phyloP scores from a whole-genome alignment of 352 stramenopile species.

The Phytophthora cactorum region DNA sequence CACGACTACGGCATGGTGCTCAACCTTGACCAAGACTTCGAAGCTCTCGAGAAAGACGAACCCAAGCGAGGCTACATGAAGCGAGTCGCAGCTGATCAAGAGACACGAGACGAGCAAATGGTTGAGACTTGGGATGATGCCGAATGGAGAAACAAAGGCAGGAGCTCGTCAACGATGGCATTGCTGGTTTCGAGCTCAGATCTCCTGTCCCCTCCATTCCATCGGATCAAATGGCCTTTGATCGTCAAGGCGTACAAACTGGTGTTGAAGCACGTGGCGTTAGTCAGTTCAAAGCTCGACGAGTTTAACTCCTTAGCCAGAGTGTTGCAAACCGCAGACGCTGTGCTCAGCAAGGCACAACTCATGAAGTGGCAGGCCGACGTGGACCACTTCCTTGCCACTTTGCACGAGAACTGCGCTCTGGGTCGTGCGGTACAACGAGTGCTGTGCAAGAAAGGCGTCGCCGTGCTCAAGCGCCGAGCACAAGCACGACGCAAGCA shows the following conservation, averaged over 20 bases:
- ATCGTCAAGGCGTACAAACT: constrained; percentile 61
- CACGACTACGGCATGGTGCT: constrained; percentile 72
- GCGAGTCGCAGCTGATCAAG: constrained; percentile 34
- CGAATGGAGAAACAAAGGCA: constrained; percentile 54
- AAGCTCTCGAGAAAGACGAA: constrained; percentile 28
- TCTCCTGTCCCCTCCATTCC: constrained; percentile 58
- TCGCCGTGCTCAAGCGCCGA: constrained; percentile 44
- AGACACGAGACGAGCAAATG: constrained; percentile 24
- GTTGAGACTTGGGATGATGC: constrained; percentile 39
- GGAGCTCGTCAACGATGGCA: constrained; percentile 23
- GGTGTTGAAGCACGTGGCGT: constrained; percentile 41
- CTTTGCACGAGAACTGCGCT: constrained; percentile 34
- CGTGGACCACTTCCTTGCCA: constrained; percentile 41
- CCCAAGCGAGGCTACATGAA: constrained; percentile 50
- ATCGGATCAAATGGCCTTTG: constrained; percentile 54
- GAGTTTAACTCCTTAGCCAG: constrained; percentile 63
- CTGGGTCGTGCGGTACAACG: constrained; percentile 41
- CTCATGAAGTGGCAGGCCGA: constrained; percentile 59
- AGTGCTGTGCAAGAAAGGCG: constrained; percentile 60
- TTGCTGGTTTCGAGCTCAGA: constrained; percentile 55
- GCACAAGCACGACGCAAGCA: constrained; percentile 50
- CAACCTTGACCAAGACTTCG: constrained; percentile 59
- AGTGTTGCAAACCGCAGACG: constrained; percentile 53
- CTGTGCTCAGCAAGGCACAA: constrained; percentile 54
- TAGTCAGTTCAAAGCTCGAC: constrained; percentile 66